phyloP scores from a whole-genome alignment of 2,329 filamentous ascomycete genomes.

The Aspergillus aculeatinus region DNA sequence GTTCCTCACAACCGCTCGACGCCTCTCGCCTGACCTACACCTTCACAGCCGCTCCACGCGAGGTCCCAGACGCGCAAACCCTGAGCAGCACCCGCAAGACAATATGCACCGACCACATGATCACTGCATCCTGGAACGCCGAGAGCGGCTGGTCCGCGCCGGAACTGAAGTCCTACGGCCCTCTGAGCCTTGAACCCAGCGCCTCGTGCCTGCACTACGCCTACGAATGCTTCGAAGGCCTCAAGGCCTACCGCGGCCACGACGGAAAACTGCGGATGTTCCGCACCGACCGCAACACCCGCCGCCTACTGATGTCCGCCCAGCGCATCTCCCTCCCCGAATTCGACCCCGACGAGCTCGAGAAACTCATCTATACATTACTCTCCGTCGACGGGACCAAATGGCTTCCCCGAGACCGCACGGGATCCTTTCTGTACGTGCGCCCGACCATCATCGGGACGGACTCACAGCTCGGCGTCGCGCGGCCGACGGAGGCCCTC shows the following conservation, averaged over 20 bases:
- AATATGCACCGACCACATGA: conserved; percentile 74
- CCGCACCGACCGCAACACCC: conserved; percentile 66
- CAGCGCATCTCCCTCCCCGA: conserved; percentile 68
- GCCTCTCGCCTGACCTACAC: no score
- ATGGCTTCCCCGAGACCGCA: conserved; percentile 5
- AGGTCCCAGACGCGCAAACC: no score
- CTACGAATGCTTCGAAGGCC: conserved; percentile 80
- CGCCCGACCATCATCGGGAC: conserved; percentile 82
- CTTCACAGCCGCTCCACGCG: no score
- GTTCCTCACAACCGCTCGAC: no score
- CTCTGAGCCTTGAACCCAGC: conserved; percentile 70
- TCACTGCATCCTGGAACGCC: conserved; percentile 64
- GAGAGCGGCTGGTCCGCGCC: conserved; percentile 67
- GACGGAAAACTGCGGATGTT: conserved; percentile 71
- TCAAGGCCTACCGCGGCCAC: conserved; percentile 65
- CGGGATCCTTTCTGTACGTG: conserved; percentile 66
- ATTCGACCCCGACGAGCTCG: conserved; percentile 58
- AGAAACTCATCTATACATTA: conserved; percentile 21
- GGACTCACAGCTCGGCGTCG: conserved; percentile 70
- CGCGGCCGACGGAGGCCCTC: conserved; percentile 1
- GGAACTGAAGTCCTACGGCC: conserved; percentile 69
- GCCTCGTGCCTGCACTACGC: conserved; percentile 78
- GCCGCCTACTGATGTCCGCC: conserved; percentile 55
- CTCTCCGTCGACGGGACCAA: not conserved
- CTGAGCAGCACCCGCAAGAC: no score